Evolutionary conservation across 1,284 basidiomycete genomes (phyloP), one percentile per base, ranked within the genome.

Genomic region (Mycosarcoma mackinlayi): DNA sequence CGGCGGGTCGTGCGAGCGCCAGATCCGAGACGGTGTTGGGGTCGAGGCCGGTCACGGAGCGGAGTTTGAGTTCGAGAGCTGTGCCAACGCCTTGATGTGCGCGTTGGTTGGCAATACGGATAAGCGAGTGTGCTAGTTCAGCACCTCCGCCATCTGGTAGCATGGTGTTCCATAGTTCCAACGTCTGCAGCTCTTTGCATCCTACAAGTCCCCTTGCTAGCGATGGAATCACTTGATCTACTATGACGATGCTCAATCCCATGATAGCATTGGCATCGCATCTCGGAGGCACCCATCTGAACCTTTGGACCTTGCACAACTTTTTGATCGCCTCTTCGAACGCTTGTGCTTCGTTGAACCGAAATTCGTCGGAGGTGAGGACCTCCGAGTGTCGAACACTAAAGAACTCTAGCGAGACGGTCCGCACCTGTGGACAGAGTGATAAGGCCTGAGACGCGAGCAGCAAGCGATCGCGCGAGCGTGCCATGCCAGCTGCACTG

Each of bases 111-210:
- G 54, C 37, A 30, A 68, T 46, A 21, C n/a, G n/a, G 24, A 62
- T 54, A 9, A 68, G 47, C 3, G 65, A 47, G 6, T 19, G 8
- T 3, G 59, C 58, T 10, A 68, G 33, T 13, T 58, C 49, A n/a
- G 44, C 25, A 10, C 58, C 59, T 2, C 54, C 54, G 3, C 39
- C 31, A 3, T 30, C 34, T 5, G 65, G 58, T 2, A 68, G 59
- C 65, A 68, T 68, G 7, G 50, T 34, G n/a, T 68, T 68, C 54
- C 58, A 68, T 33, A 68, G 34, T 28, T 68, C 65, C 1, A 68
- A 25, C 47, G 39, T 55, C 28, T 58, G 27, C 1, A 68, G 41
- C 8, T 44, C 16, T 3, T 3, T 3, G 28, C 65, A 68, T 11
- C 50, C 47, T 1, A 33, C 11, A 1, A 59, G 37, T 10, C 65